Percentiles rank a stretch among this genome's conserved stretches.
These are phyloP conservation scores for Bjerkandera adusta DNA, from an alignment of 1,284 basidiomycete genomes.

Conservation along the genomic window DNA sequence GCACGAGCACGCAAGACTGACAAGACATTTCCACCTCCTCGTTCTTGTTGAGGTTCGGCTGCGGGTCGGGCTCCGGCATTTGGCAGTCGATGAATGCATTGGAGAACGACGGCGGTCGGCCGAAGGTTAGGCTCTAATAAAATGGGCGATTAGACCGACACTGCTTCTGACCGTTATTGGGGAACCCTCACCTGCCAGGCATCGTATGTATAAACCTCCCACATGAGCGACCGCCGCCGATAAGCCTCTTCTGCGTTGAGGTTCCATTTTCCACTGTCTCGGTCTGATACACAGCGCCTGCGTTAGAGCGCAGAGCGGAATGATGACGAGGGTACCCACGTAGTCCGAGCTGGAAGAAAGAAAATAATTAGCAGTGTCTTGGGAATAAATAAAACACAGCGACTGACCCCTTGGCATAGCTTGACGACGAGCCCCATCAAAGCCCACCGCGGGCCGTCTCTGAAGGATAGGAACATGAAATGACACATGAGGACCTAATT, in stretches of 20 bases:
- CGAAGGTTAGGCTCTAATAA: slow-evolving; percentile 67
- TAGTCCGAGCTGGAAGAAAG: slow-evolving; percentile 51
- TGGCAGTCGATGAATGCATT: slow-evolving; percentile 59
- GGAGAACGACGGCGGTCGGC: slow-evolving; percentile 62
- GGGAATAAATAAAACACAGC: slow-evolving; percentile 2
- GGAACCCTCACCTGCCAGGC: slow-evolving; percentile 57
- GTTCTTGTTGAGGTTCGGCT: slow-evolving; percentile 35
- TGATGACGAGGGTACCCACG: slow-evolving; percentile 44
- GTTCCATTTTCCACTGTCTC: slow-evolving; percentile 70
- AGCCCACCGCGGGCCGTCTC: slow-evolving; percentile 65
- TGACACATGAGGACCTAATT: slow-evolving; percentile 65
- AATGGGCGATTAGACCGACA: slow-evolving; percentile 2
- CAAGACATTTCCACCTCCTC: slow-evolving; percentile 67
- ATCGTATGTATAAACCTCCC: slow-evolving; percentile 66
- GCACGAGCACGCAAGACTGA: slow-evolving; percentile 40
- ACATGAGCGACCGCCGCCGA: slow-evolving; percentile 58
- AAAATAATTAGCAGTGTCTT: slow-evolving; percentile 1
- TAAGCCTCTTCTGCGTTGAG: slow-evolving; percentile 55
- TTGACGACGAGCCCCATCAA: slow-evolving; percentile 68
- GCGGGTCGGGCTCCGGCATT: slow-evolving; percentile 46
- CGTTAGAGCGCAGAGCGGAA: too few species aligned
- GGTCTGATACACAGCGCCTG: slow-evolving; percentile 37
- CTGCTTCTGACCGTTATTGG: too few species aligned
- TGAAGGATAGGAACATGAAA: slow-evolving; percentile 66
- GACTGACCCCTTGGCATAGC: slow-evolving; percentile 63